Evolutionary conservation across 495 filamentous ascomycete species (phyloP).

Genomic region (Glarea lozoyensis): DNA sequence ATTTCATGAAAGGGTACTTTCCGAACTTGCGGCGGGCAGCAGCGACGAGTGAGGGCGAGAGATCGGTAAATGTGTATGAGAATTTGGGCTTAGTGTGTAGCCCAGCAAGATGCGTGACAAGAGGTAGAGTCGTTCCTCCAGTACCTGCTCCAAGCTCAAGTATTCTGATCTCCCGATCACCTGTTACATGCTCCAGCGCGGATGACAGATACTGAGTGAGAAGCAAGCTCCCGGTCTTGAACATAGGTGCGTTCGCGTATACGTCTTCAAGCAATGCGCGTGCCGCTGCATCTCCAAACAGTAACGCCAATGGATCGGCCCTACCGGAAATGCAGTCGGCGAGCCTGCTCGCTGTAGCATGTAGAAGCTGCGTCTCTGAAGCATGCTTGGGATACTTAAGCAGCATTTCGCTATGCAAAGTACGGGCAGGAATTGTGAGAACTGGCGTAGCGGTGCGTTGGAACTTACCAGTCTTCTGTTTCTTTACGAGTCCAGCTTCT

Average conservation of each 20-base stretch:
- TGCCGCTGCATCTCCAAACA: slow-evolving; percentile 25
- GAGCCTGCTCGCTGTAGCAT: slow-evolving; percentile 21
- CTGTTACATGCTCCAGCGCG: slow-evolving; percentile 9
- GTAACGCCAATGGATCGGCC: slow-evolving; percentile 23
- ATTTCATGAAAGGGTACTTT: slow-evolving; percentile 16
- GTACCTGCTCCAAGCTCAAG: slow-evolving; percentile 41
- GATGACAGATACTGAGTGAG: not conserved
- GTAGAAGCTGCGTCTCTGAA: slow-evolving; percentile 21
- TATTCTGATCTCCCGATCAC: too few relatives aligned
- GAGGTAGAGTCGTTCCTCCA: slow-evolving; percentile 27
- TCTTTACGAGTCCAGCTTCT: slow-evolving; percentile 14
- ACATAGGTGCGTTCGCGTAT: slow-evolving; percentile 3
- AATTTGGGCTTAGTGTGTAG: slow-evolving; percentile 26
- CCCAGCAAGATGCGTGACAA: slow-evolving; percentile 12
- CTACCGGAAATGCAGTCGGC: slow-evolving; percentile 27
- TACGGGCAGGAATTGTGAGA: not conserved
- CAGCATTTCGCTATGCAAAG: not conserved
- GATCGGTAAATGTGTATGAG: slow-evolving; percentile 40
- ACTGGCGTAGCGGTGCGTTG: too few relatives aligned
- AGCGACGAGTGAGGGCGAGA: slow-evolving; percentile 39
- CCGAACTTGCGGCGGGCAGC: slow-evolving; percentile 36
- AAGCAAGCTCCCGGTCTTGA: not conserved
- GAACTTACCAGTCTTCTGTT: slow-evolving; percentile 1
- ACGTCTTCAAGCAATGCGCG: slow-evolving; percentile 16
- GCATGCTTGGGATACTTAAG: slow-evolving; percentile 16